Conservation (phyloP, 805 yeast genomes). For the Candida caryicola region DNA sequence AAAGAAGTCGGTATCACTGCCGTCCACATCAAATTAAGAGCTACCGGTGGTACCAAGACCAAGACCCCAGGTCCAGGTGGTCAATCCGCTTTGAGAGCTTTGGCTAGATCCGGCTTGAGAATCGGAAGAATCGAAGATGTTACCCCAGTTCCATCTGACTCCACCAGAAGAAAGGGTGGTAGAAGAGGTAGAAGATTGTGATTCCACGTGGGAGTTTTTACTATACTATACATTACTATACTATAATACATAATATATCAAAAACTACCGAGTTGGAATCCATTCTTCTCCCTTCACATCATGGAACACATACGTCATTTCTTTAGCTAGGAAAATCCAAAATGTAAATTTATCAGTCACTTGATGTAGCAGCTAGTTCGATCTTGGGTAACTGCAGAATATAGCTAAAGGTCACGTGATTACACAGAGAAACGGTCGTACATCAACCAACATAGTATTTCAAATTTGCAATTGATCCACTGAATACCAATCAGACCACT, state of each 20-base stretch:
- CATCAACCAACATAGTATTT: background rate
- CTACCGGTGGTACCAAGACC: conserved; percentile 99
- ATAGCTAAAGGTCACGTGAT: too few species aligned
- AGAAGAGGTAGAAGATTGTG: conserved; percentile 99
- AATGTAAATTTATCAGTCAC: conserved; percentile 7
- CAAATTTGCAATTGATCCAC: background rate
- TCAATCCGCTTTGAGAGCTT: conserved; percentile 98
- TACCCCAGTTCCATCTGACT: conserved; percentile 99
- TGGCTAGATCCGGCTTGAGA: conserved; percentile 99
- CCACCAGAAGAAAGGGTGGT: conserved; percentile 99
- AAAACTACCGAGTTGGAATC: background rate
- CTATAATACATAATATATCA: background rate
- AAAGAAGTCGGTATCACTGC: conserved; percentile 99
- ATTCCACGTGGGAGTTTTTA: conserved; percentile 17
- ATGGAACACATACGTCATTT: background rate
- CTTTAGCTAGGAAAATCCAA: conserved; percentile 5
- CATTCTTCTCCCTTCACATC: background rate
- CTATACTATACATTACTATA: background rate
- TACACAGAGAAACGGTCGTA: too few species aligned
- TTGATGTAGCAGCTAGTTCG: too few species aligned
- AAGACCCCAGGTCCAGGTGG: conserved; percentile 99
- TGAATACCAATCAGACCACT: too few species aligned
- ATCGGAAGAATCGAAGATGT: conserved; percentile 99
- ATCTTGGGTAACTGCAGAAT: too few species aligned
- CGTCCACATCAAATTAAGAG: conserved; percentile 99